A percentile compares a stretch with the other conserved stretches of the same genome.
These are phyloP conservation scores for Sequoia sempervirens DNA, from an alignment of 75 land plant genomes.

Conservation along the genomic window DNA sequence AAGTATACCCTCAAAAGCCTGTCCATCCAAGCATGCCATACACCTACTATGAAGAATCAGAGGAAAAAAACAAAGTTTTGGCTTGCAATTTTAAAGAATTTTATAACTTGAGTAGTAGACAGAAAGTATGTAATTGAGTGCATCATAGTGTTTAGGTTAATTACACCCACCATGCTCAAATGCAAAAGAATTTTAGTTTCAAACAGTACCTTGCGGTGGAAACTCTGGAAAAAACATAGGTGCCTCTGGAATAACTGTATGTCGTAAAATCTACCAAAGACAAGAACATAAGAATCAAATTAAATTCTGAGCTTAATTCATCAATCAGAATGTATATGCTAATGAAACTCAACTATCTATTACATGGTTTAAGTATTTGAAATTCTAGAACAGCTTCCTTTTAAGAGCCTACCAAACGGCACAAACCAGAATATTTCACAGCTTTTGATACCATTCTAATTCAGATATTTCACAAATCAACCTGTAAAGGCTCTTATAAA, in stretches of 20 bases:
- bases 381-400: neutral
- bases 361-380: neutral
- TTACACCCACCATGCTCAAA: neutral
- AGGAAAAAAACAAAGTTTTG: neutral
- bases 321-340: neutral
- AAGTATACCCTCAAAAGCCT: neutral
- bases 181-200: neutral
- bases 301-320: neutral
- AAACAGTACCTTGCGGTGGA: conserved; percentile 60
- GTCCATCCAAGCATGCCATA: neutral
- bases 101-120: neutral
- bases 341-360: neutral
- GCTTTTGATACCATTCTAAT: neutral
- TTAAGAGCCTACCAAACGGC: too few relatives aligned
- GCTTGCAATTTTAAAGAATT: neutral
- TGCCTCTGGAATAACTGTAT: conserved; percentile 69
- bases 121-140: neutral
- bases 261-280: conserved; percentile 41
- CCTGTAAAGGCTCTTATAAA: neutral
- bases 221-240: conserved; percentile 93
- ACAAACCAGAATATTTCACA: neutral
- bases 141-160: neutral
- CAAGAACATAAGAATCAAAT: neutral
- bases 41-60: neutral
- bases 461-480: neutral